Percentiles rank a stretch among this genome's conserved stretches.
Conservation (phyloP, 1,284 basidiomycete species). For the Tranzscheliella williamsii region DNA sequence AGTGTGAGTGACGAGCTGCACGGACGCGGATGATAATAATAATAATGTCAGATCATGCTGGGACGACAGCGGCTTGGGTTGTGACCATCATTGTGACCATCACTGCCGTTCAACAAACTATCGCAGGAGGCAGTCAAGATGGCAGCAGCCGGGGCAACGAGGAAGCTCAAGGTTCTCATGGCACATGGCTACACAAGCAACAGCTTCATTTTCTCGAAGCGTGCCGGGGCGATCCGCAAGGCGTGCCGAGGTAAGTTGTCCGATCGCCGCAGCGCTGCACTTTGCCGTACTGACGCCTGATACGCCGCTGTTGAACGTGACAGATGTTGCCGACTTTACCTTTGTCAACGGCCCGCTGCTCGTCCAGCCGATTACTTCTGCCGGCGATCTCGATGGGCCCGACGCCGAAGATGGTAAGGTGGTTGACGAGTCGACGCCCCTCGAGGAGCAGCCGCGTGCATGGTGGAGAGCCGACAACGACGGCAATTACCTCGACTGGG, state of each 20-base stretch:
- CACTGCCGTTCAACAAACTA: no score
- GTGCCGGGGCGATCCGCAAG: slow-evolving; percentile 52
- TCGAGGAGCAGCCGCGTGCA: slow-evolving; percentile 57
- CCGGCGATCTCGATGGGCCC: slow-evolving; percentile 45
- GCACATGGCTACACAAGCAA: slow-evolving; percentile 59
- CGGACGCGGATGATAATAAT: no score
- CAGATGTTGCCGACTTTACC: slow-evolving; percentile 54
- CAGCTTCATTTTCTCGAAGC: slow-evolving; percentile 42
- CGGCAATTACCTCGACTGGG: slow-evolving; percentile 48
- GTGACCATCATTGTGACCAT: no score
- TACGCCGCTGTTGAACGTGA: slow-evolving; percentile 1
- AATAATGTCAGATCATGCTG: no score
- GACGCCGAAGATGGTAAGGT: slow-evolving; percentile 34
- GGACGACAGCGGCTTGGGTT: no score
- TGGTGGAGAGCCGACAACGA: slow-evolving; percentile 55
- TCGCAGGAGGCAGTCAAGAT: no score
- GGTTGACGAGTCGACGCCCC: slow-evolving; percentile 45
- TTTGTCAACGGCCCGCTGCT: slow-evolving; percentile 55
- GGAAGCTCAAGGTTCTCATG: slow-evolving; percentile 51
- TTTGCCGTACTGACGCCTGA: not conserved
- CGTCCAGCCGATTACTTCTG: slow-evolving; percentile 50
- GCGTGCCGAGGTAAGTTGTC: slow-evolving; percentile 28
- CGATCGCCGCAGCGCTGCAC: not conserved
- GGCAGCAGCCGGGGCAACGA: slow-evolving; percentile 14
- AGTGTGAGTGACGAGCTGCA: no score